Conservation (phyloP, 2,329 filamentous ascomycete species). For the Dactylellina drechsleri region DNA sequence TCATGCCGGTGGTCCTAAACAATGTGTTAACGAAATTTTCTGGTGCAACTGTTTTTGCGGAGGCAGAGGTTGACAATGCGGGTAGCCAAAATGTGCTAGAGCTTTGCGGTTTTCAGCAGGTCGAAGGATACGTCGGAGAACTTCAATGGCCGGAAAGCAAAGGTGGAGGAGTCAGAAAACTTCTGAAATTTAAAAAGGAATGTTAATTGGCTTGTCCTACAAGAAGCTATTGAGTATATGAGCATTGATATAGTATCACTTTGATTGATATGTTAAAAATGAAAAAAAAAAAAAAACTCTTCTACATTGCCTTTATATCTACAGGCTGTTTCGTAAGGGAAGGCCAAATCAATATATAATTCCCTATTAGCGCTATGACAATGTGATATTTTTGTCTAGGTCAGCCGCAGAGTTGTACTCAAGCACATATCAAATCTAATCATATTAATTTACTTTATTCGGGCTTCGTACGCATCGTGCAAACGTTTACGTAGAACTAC, state of each 20-base stretch:
- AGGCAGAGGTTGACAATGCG: constrained; percentile 30
- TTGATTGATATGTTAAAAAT: too few species aligned
- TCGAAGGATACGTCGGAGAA: constrained; percentile 15
- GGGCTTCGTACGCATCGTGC: too few species aligned
- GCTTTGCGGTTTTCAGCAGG: constrained; percentile 32
- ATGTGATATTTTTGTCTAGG: too few species aligned
- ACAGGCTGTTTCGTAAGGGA: too few species aligned
- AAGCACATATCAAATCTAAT: too few species aligned
- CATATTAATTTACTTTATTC: too few species aligned
- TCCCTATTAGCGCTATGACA: background rate
- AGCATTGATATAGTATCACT: background rate
- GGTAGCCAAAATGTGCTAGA: constrained; percentile 40
- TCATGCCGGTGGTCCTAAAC: constrained; percentile 26
- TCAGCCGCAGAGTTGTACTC: too few species aligned
- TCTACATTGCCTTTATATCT: background rate
- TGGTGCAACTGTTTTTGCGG: constrained; percentile 33
- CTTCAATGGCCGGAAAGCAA: constrained; percentile 44
- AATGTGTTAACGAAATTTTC: constrained; percentile 39
- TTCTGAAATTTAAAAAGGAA: constrained; percentile 26
- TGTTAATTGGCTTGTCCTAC: background rate
- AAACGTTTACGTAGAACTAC: background rate
- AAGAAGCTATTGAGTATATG: background rate
- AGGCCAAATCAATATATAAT: background rate
- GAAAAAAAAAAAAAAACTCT: too few species aligned
- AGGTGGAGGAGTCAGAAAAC: constrained; percentile 32